Percentiles rank a stretch among this genome's conserved stretches.
Evolutionary conservation across 1,284 basidiomycete genomes (phyloP).

Genomic region (Phlebopus sp.): DNA sequence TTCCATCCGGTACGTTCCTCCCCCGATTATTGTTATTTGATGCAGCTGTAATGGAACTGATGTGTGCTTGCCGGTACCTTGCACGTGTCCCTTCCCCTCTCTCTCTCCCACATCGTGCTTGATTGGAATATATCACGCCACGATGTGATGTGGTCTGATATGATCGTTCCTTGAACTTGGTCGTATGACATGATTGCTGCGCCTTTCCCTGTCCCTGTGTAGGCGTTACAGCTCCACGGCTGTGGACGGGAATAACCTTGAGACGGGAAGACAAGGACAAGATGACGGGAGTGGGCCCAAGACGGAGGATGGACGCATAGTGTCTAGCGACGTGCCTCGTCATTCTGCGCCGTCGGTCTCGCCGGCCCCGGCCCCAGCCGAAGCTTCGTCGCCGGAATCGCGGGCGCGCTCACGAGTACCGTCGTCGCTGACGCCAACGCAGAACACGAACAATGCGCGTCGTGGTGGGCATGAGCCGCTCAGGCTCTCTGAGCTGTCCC

Average conservation of each 20-base stretch:
- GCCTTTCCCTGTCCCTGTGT: constrained; percentile 13
- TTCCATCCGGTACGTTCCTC: constrained; percentile 31
- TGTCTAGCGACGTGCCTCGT: too few species aligned
- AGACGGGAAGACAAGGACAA: constrained; percentile 2
- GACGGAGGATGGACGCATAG: constrained; percentile 2
- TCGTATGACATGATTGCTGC: too few species aligned
- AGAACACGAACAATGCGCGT: too few species aligned
- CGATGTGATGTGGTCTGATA: too few species aligned
- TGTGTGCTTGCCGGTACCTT: constrained; percentile 12
- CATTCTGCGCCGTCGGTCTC: too few species aligned
- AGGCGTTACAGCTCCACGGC: constrained; percentile 29
- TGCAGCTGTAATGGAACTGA: background rate
- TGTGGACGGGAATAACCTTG: constrained; percentile 8
- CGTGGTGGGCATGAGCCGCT: too few species aligned
- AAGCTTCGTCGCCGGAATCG: too few species aligned
- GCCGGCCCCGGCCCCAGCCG: too few species aligned
- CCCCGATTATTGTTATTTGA: background rate
- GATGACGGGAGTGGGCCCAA: constrained; percentile 9
- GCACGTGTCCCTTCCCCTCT: constrained; percentile 11
- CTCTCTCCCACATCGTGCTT: constrained; percentile 13
- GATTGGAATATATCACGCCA: constrained; percentile 10
- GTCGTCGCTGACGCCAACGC: too few species aligned
- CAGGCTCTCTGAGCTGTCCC: too few species aligned
- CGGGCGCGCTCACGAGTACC: too few species aligned
- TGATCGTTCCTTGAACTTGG: constrained; percentile 25